phyloP scores from a whole-genome alignment of 78 protist species.

The Corallochytrium limacisporum region DNA sequence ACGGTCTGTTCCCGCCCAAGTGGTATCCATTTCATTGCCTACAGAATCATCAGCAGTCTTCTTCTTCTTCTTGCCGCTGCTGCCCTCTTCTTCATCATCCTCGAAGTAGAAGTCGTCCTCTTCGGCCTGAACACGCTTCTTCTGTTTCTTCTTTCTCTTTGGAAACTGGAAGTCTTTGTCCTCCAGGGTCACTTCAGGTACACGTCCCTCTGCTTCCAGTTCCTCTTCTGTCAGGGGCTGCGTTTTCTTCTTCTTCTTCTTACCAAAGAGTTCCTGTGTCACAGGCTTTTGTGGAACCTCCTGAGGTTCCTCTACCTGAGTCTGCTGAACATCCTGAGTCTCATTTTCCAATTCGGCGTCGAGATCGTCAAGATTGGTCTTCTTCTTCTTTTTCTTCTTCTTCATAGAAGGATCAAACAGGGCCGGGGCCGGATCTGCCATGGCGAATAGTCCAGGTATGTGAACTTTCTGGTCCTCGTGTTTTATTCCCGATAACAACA shows the following conservation, averaged over 20 bases:
- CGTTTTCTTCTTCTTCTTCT: background rate
- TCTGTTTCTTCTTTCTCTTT: background rate
- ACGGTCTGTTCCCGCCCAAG: background rate
- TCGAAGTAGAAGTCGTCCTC: no score
- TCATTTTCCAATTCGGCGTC: background rate
- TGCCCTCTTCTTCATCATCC: no score
- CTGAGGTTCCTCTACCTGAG: background rate
- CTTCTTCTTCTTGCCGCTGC: slow-evolving; percentile 7
- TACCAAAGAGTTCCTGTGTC: no score
- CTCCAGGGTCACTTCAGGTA: background rate
- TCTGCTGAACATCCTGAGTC: background rate
- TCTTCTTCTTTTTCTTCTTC: slow-evolving; percentile 5
- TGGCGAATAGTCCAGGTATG: no score
- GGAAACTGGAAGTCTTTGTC: background rate
- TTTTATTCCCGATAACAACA: no score
- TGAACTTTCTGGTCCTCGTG: no score
- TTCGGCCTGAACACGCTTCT: no score
- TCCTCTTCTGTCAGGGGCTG: background rate
- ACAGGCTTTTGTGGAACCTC: background rate
- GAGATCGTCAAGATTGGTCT: background rate
- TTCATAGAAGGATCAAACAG: background rate
- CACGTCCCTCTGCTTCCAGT: background rate
- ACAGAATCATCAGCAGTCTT: background rate
- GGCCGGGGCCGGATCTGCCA: background rate
- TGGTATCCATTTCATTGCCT: background rate